Conservation (phyloP, 352 stramenopile genomes). For the Phytophthora agathidicida region DNA sequence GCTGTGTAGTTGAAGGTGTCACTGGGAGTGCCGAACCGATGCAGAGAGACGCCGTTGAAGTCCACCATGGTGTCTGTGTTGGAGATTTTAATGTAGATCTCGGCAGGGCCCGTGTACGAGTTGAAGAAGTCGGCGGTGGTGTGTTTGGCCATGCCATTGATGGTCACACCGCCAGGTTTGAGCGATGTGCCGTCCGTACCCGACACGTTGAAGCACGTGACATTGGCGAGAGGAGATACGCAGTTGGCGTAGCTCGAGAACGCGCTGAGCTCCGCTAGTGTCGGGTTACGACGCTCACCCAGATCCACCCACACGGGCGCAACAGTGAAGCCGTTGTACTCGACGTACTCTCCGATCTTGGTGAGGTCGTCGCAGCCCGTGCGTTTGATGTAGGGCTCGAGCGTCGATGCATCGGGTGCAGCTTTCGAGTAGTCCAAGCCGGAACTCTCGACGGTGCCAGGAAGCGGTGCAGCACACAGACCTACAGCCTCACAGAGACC, state of each 20-base stretch:
- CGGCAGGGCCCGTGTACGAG: slow-evolving; percentile 46
- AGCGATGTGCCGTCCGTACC: slow-evolving; percentile 53
- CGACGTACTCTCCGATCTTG: slow-evolving; percentile 66
- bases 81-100: slow-evolving; percentile 56
- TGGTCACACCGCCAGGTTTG: slow-evolving; percentile 45
- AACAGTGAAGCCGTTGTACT: slow-evolving; percentile 60
- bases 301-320: slow-evolving; percentile 60
- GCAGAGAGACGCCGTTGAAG: slow-evolving; percentile 52
- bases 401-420: slow-evolving; percentile 35
- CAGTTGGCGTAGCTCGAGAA: slow-evolving; percentile 69
- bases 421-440: slow-evolving; percentile 59
- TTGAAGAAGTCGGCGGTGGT: slow-evolving; percentile 30
- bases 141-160: slow-evolving; percentile 55
- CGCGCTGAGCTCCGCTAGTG: slow-evolving; percentile 54
- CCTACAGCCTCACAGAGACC: slow-evolving; percentile 50
- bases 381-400: slow-evolving; percentile 59
- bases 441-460: slow-evolving; percentile 57
- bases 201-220: slow-evolving; percentile 57
- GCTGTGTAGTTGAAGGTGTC: slow-evolving; percentile 41
- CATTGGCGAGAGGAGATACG: slow-evolving; percentile 44
- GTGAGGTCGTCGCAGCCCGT: slow-evolving; percentile 70
- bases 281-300: slow-evolving; percentile 61
- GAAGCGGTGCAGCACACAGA: slow-evolving; percentile 66
- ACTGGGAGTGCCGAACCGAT: slow-evolving; percentile 51
- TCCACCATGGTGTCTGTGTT: slow-evolving; percentile 47